Evolutionary conservation across 2,329 filamentous ascomycete species (phyloP), one percentile per base, ranked within the genome.

Genomic region (Rutstroemia sp.): DNA sequence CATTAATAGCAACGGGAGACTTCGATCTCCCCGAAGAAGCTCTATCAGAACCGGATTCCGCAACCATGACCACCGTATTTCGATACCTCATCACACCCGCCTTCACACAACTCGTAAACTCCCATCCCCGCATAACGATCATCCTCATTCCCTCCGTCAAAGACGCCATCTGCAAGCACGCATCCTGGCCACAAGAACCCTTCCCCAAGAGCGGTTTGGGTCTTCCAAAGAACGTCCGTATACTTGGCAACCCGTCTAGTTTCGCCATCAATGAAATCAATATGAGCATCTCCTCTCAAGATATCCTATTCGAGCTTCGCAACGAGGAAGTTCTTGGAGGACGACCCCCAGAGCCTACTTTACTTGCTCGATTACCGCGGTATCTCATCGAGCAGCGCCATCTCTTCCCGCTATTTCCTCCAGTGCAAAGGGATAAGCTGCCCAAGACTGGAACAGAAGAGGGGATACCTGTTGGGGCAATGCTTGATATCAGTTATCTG

Each of bases 161-260:
- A 52, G 90, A 95, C 67, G 81, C 86, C 8, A 77, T 95, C 61
- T 85, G 82, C 73, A 89, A 88, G 67, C 90, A 95, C 71, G 88
- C 94, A 58, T 87, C 89, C 16, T 97, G 90, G 85, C 90, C 92
- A 0, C 86, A 90, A 67, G 86, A 89, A 68, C 81, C 82, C 27
- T 82, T 96, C 42, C 71, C 76, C 1, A 77, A 78, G 61, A 88
- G 85, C 65, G 87, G 92, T 4, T 59, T 97, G 6, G 89, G 88
- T 4, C 78, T 97, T 5, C 87, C 87, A 10, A 92, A 90, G 69
- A 79, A 86, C 56, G 87, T 81, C 10, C 84, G 82, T 55, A 81
- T 95, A 64, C 82, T 96, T 16, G 90, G 91, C 2, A 97, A 97
- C 68, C 94, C 94, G 0, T 92, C 95, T 78, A 90, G 88, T 8